phyloP scores from a whole-genome alignment of 306 rosid species.

The Castanopsis chinensis region DNA sequence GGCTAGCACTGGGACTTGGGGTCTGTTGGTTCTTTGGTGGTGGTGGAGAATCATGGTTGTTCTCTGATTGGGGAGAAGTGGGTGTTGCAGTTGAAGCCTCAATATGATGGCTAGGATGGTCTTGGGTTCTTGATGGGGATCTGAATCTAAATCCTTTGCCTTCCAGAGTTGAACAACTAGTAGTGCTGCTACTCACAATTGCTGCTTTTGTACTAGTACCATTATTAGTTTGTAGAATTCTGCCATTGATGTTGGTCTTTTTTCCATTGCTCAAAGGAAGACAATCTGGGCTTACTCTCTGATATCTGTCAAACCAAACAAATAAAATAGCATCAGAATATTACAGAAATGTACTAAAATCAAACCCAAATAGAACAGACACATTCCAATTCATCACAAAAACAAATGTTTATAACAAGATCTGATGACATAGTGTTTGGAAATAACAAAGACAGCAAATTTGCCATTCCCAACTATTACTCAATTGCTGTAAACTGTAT shows the following conservation, averaged over 20 bases:
- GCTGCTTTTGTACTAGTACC: background rate
- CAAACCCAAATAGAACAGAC: too few relatives aligned
- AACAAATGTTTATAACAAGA: background rate
- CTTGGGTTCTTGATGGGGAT: slow-evolving; percentile 29
- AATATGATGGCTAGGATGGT: slow-evolving; percentile 2
- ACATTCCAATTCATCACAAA: too few relatives aligned
- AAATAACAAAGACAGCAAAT: background rate
- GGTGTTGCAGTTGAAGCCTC: slow-evolving; percentile 1
- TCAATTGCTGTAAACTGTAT: background rate
- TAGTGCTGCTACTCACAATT: slow-evolving; percentile 5
- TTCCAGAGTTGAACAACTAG: slow-evolving; percentile 21
- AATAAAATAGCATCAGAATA: background rate
- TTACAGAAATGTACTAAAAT: too few relatives aligned
- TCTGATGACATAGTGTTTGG: background rate
- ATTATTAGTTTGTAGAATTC: background rate
- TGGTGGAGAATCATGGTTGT: slow-evolving; percentile 23
- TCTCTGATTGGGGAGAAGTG: slow-evolving; percentile 16
- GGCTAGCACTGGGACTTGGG: slow-evolving; percentile 35
- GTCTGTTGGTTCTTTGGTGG: slow-evolving; percentile 6
- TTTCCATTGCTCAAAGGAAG: slow-evolving; percentile 39
- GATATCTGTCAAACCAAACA: slow-evolving; percentile 31
- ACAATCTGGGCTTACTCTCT: slow-evolving; percentile 43
- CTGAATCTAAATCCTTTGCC: slow-evolving; percentile 47
- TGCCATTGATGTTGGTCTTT: slow-evolving; percentile 34
- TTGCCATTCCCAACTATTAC: background rate